phyloP scores from a whole-genome alignment of 805 yeast species.

The Pichia deserticola region DNA sequence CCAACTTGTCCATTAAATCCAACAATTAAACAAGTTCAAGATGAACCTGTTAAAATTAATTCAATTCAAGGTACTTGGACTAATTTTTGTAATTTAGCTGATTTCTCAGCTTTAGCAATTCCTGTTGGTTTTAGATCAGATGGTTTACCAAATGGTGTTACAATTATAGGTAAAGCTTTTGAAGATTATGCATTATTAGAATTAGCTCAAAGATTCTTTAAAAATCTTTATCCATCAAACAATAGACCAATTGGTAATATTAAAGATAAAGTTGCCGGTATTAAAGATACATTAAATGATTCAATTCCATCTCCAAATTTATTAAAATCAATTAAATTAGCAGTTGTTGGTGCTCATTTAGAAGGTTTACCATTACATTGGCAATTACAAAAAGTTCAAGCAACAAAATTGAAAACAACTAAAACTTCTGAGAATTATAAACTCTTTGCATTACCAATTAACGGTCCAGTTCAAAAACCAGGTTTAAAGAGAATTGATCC shows the following conservation, averaged over 20 bases:
- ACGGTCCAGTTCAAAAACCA: constrained; percentile 82
- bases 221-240: constrained; percentile 33
- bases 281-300: constrained; percentile 38
- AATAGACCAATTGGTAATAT: constrained; percentile 52
- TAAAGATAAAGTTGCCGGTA: constrained; percentile 18
- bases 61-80: constrained; percentile 98
- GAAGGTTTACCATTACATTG: constrained; percentile 85
- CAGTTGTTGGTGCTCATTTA: constrained; percentile 96
- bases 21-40: constrained; percentile 58
- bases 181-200: constrained; percentile 86
- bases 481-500: constrained; percentile 66
- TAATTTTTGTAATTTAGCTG: constrained; percentile 91
- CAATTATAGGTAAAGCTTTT: constrained; percentile 73
- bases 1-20: constrained; percentile 96
- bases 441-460: constrained; percentile 74
- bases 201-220: constrained; percentile 66
- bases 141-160: constrained; percentile 87
- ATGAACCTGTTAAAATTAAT: constrained; percentile 77
- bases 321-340: constrained; percentile 51
- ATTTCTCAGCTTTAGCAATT: constrained; percentile 81
- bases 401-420: constrained; percentile 58
- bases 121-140: constrained; percentile 87
- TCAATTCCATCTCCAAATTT: constrained; percentile 38
- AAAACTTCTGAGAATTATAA: constrained; percentile 65
- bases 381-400: constrained; percentile 84